Conservation (phyloP, 2,329 filamentous ascomycete species). For the Blastomyces silverae region DNA sequence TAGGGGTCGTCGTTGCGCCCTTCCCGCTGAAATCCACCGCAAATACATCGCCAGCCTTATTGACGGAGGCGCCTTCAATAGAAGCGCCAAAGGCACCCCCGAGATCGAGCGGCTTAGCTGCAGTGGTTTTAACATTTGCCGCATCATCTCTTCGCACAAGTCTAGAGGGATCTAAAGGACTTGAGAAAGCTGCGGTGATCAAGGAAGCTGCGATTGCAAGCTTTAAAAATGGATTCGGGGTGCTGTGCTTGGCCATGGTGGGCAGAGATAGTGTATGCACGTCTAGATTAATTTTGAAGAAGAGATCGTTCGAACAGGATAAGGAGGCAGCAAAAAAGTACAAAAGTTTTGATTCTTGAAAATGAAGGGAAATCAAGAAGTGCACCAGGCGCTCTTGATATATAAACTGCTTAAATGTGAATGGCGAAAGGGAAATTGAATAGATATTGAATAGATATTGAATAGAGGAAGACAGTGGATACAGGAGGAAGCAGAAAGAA, state of each 20-base stretch:
- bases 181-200: background rate
- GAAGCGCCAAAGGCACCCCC: constrained; percentile 1
- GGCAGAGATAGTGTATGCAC: background rate
- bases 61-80: constrained; percentile 12
- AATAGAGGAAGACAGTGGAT: background rate
- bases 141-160: background rate
- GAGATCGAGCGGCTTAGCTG: background rate
- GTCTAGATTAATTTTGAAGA: background rate
- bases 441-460: background rate
- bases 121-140: background rate
- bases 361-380: constrained; percentile 5
- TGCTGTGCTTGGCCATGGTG: constrained; percentile 1
- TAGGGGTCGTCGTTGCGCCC: background rate
- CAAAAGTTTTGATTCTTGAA: background rate
- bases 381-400: constrained; percentile 11
- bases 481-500: background rate
- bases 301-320: background rate
- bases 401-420: constrained; percentile 3
- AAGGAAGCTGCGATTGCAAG: constrained; percentile 9
- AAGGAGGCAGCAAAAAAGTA: background rate
- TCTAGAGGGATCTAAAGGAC: background rate
- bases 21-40: constrained; percentile 10
- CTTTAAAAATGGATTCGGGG: constrained; percentile 3
- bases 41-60: constrained; percentile 9
- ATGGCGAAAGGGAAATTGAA: background rate